Evolutionary conservation across 1,284 basidiomycete species (phyloP).

Genomic region (Microstroma glucosiphilum): DNA sequence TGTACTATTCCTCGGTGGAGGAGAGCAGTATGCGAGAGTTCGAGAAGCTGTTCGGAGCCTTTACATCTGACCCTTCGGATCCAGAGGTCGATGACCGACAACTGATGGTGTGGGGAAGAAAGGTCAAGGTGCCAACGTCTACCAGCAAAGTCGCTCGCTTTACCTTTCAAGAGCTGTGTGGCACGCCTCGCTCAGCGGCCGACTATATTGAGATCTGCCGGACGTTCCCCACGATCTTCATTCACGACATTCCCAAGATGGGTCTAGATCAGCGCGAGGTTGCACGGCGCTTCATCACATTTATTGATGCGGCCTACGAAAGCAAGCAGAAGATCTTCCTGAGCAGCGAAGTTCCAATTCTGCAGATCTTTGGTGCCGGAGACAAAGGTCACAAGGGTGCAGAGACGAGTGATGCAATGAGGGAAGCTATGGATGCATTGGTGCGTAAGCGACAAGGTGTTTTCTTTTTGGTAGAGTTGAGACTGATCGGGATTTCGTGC

Average conservation of each 20-base stretch:
- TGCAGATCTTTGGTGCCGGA: slow-evolving; percentile 34
- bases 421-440: slow-evolving; percentile 46
- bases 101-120: slow-evolving; percentile 81
- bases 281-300: slow-evolving; percentile 90
- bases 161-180: slow-evolving; percentile 79
- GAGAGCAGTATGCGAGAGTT: slow-evolving; percentile 64
- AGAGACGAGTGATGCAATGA: slow-evolving; percentile 40
- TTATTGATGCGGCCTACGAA: slow-evolving; percentile 72
- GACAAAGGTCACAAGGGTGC: slow-evolving; percentile 23
- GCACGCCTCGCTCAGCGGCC: slow-evolving; percentile 79
- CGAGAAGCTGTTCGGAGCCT: slow-evolving; percentile 71
- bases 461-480: neutral
- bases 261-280: slow-evolving; percentile 72
- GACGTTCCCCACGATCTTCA: slow-evolving; percentile 78
- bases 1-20: slow-evolving; percentile 78
- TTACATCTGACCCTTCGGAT: slow-evolving; percentile 59
- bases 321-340: slow-evolving; percentile 43
- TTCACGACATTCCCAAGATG: slow-evolving; percentile 79
- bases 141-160: slow-evolving; percentile 70
- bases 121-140: slow-evolving; percentile 63
- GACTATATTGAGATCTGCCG: slow-evolving; percentile 93
- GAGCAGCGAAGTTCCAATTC: slow-evolving; percentile 39
- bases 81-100: slow-evolving; percentile 63
- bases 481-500: too few species aligned
- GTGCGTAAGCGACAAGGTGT: slow-evolving; percentile 12